phyloP scores from a whole-genome alignment of 2,329 filamentous ascomycete genomes.

The Colletotrichum godetiae region DNA sequence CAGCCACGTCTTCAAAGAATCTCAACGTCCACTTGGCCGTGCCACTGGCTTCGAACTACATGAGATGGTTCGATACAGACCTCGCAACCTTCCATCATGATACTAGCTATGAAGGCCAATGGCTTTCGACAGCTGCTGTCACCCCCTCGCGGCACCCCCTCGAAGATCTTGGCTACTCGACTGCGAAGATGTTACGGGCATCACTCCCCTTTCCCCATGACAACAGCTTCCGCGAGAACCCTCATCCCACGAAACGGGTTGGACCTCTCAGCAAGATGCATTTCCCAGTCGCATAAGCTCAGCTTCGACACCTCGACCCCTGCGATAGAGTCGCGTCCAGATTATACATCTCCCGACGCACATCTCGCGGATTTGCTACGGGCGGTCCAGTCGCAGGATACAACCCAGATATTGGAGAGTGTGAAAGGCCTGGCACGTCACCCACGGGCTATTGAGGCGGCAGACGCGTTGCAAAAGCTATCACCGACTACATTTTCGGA shows the following conservation, averaged over 20 bases:
- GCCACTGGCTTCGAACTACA: neutral
- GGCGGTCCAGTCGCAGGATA: slow-evolving; percentile 46
- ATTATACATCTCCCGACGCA: neutral
- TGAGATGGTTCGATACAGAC: slow-evolving; percentile 8
- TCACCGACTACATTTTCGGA: slow-evolving; percentile 70
- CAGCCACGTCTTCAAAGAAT: neutral
- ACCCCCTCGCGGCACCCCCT: slow-evolving; percentile 41
- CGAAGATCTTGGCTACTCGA: slow-evolving; percentile 40
- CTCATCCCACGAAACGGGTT: neutral
- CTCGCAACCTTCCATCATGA: slow-evolving; percentile 16
- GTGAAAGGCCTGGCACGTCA: slow-evolving; percentile 43
- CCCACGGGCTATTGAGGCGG: slow-evolving; percentile 6
- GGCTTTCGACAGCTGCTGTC: slow-evolving; percentile 39
- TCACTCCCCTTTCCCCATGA: neutral
- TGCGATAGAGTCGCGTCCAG: neutral
- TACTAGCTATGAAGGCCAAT: slow-evolving; percentile 38
- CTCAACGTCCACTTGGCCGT: neutral
- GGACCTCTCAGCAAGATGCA: neutral
- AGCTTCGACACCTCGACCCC: neutral
- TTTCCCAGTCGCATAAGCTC: neutral
- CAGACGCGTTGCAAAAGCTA: slow-evolving; percentile 45
- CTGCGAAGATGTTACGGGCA: slow-evolving; percentile 38
- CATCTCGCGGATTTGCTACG: slow-evolving; percentile 38
- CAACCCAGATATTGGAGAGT: slow-evolving; percentile 37
- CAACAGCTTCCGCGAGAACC: neutral